A percentile compares a stretch with the other conserved stretches of the same genome.
Conservation (phyloP, 345 rosid genomes). For the Arabidopsis arenosa region DNA sequence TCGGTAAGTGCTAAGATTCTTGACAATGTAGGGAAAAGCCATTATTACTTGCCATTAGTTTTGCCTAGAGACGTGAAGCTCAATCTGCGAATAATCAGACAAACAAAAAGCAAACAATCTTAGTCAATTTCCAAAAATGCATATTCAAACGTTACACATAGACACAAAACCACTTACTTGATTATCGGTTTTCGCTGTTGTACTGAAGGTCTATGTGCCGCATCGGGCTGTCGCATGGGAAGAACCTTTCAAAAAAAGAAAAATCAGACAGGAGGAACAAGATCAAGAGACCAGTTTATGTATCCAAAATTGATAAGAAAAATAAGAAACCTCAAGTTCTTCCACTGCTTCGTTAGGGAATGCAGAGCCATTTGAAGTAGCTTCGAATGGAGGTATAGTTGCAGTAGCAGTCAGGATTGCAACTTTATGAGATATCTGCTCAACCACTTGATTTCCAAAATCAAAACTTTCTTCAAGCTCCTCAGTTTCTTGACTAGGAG, state of each 20-base stretch:
- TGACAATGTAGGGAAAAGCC: not conserved
- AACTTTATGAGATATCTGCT: constrained; percentile 41
- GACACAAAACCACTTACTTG: constrained; percentile 53
- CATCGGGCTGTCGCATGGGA: constrained; percentile 42
- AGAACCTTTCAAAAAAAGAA: constrained; percentile 53
- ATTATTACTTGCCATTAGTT: constrained; percentile 42
- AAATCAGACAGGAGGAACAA: constrained; percentile 12
- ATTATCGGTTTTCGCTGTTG: constrained; percentile 74
- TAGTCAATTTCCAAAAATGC: constrained; percentile 6
- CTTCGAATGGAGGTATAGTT: constrained; percentile 43
- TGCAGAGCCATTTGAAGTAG: constrained; percentile 47
- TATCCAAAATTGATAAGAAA: constrained; percentile 12
- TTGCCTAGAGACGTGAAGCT: constrained; percentile 80
- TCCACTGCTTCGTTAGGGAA: constrained; percentile 52
- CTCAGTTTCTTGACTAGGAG: constrained; percentile 64
- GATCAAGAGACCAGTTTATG: constrained; percentile 2
- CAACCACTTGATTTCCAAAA: constrained; percentile 51
- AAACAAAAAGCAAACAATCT: constrained; percentile 18
- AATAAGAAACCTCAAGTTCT: constrained; percentile 82
- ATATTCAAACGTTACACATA: not conserved
- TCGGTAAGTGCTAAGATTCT: constrained; percentile 21
- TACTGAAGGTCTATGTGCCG: constrained; percentile 48
- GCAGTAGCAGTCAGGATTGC: constrained; percentile 38
- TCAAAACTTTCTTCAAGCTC: constrained; percentile 78
- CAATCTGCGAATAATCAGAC: constrained; percentile 58